Conservation (phyloP, 495 filamentous ascomycete genomes). For the Aspergillus panamensis region DNA sequence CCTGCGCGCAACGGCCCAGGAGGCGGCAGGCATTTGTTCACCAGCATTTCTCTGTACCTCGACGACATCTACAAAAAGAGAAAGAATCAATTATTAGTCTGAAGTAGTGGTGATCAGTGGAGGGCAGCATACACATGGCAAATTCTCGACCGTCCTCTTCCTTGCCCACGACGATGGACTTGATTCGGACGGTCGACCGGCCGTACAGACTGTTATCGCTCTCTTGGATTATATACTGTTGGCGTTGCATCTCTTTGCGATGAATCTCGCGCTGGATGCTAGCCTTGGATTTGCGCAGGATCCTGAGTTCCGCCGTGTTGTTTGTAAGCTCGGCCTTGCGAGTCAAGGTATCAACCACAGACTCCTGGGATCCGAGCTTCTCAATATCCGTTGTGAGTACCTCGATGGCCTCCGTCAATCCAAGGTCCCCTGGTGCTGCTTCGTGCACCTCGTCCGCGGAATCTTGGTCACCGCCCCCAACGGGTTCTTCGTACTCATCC, state of each 20-base stretch:
- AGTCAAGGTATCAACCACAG: constrained; percentile 85
- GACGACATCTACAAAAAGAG: constrained; percentile 58
- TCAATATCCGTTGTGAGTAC: constrained; percentile 84
- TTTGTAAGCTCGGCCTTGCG: constrained; percentile 96
- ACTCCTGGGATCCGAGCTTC: constrained; percentile 80
- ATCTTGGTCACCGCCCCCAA: constrained; percentile 55
- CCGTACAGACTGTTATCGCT: constrained; percentile 97
- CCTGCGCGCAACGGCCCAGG: constrained; percentile 73
- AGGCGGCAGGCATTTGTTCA: constrained; percentile 81
- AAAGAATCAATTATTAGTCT: not conserved
- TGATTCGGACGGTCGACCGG: constrained; percentile 82
- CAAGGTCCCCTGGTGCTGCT: constrained; percentile 92
- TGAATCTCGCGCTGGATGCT: constrained; percentile 89
- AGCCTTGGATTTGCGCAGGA: constrained; percentile 88
- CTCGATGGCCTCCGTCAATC: constrained; percentile 87
- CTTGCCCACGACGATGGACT: constrained; percentile 83
- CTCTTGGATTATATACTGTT: constrained; percentile 96
- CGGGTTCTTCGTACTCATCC: constrained; percentile 76
- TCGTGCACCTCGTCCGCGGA: constrained; percentile 84
- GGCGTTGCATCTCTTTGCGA: constrained; percentile 90
- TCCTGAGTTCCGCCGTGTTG: constrained; percentile 87
- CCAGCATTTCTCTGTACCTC: constrained; percentile 88
- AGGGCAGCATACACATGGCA: constrained; percentile 63
- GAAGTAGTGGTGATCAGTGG: not conserved
- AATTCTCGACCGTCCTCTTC: constrained; percentile 93